Base-by-base conservation (phyloP, 1,139 yeast genomes). In the Hansenula sp. region DNA sequence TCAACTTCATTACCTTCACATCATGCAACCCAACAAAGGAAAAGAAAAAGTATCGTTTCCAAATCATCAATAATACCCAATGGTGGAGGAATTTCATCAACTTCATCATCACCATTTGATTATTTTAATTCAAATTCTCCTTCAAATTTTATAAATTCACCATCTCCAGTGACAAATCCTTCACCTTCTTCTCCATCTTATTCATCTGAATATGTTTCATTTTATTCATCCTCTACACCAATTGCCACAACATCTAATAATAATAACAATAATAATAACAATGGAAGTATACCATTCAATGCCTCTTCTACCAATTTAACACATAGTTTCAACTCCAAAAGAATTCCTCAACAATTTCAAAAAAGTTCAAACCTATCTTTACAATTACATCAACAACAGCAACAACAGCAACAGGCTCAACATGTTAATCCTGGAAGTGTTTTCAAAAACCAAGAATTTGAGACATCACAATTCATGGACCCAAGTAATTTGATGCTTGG, bases 291-390 rank as follows among this genome's bases (percentile, higher is more conserved):
- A 5, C 57, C 61, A 4, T 47, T 49, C 33, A 49, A 48, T 18
- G 37, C 47, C 4, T 49, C 55, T n/a, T 50, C 61, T 1, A 50
- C 53, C 9, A 57, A 54, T 37, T 37, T 57, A 29, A 53, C 59
- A 13, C 54, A 55, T 27, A 47, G 53, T 2, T 56, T 57, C 44
- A 57, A 54, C 41, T 57, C 55, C 16, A 57, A 57, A 43, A 46
- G 61, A 37, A 55, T 57, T 5, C 61, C 61, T 24, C 59, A 52
- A 34, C 48, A 45, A 43, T 53, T 49, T 46, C 53, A 42, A 47
- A 29, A 24, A n/a, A 24, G 21, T 24, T 35, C 37, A 18, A 33
- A 36, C 16, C 27, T 33, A 41, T 32, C 32, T 16, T 17, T 33
- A 11, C 34, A 19, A n/a, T n/a, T 41, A 18, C 30, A 31, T 35